These are phyloP conservation scores for Xylaria hypoxylon DNA, from an alignment of 2,329 filamentous ascomycete genomes.

Conservation along the genomic window DNA sequence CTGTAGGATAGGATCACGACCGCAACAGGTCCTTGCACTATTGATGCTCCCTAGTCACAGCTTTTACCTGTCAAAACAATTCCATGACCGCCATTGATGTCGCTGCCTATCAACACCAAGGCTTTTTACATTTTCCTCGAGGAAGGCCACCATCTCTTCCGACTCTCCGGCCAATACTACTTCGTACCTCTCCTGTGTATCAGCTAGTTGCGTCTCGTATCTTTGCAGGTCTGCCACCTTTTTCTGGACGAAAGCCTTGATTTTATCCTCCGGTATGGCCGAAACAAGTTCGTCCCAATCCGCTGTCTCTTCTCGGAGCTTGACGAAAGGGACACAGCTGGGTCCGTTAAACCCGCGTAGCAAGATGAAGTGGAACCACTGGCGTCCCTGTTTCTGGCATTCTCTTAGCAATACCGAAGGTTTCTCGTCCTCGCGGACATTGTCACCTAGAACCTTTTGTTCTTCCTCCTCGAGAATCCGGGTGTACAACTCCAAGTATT, in stretches of 20 bases:
- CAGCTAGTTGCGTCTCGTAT: constrained; percentile 21
- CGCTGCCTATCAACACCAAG: constrained; percentile 20
- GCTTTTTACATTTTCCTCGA: constrained; percentile 16
- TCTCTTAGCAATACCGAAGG: constrained; percentile 21
- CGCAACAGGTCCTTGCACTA: no score
- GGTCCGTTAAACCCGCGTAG: constrained; percentile 25
- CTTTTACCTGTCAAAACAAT: constrained; percentile 6
- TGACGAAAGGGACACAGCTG: constrained; percentile 26
- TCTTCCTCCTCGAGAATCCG: constrained; percentile 25
- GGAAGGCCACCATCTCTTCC: constrained; percentile 17
- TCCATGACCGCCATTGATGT: constrained; percentile 24
- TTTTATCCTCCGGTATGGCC: constrained; percentile 19
- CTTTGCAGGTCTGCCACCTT: constrained; percentile 15
- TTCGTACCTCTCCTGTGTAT: constrained; percentile 24
- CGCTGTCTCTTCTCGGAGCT: constrained; percentile 26
- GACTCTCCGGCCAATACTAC: background rate
- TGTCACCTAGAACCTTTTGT: background rate
- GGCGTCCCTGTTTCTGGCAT: constrained; percentile 13
- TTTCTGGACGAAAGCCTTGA: constrained; percentile 21
- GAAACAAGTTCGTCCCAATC: constrained; percentile 32
- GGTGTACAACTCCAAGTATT: constrained; percentile 19
- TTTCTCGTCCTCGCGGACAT: constrained; percentile 20
- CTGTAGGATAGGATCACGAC: no score
- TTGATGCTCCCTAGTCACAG: no score
- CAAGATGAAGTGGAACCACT: constrained; percentile 33